Conservation (phyloP, 495 filamentous ascomycete species). For the Stereocaulon alpinum region DNA sequence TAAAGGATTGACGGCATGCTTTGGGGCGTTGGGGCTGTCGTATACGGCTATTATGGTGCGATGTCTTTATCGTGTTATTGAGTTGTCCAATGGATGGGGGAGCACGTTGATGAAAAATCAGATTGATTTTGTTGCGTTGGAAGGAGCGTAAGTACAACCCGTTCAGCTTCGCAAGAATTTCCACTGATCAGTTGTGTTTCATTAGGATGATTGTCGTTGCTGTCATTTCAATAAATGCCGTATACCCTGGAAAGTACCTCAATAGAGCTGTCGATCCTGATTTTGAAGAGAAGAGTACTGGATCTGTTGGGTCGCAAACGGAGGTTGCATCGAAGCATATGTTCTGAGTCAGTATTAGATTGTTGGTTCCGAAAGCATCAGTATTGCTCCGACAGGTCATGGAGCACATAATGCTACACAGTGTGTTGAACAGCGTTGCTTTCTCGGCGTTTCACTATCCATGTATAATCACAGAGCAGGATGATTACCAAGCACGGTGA, state of each 20-base stretch:
- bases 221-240: constrained; percentile 40
- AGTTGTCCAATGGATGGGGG: constrained; percentile 28
- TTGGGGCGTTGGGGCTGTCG: constrained; percentile 25
- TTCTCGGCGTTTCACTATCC: neutral
- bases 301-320: neutral
- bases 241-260: constrained; percentile 41
- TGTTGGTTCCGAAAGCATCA: too few species aligned
- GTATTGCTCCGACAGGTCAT: too few species aligned
- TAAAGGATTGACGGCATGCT: constrained; percentile 27
- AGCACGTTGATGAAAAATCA: constrained; percentile 40
- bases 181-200: constrained; percentile 29
- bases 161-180: constrained; percentile 27
- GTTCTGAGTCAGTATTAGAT: neutral
- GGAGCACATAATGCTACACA: neutral
- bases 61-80: constrained; percentile 29
- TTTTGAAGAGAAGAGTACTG: constrained; percentile 2
- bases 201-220: constrained; percentile 45
- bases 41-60: constrained; percentile 28
- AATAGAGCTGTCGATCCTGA: constrained; percentile 9
- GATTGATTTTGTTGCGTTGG: constrained; percentile 50
- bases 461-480: neutral
- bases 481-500: neutral
- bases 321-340: neutral
- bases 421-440: neutral
- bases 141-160: constrained; percentile 43